Conservation (phyloP, 768 basidiomycete genomes). For the Mycena vitilis region DNA sequence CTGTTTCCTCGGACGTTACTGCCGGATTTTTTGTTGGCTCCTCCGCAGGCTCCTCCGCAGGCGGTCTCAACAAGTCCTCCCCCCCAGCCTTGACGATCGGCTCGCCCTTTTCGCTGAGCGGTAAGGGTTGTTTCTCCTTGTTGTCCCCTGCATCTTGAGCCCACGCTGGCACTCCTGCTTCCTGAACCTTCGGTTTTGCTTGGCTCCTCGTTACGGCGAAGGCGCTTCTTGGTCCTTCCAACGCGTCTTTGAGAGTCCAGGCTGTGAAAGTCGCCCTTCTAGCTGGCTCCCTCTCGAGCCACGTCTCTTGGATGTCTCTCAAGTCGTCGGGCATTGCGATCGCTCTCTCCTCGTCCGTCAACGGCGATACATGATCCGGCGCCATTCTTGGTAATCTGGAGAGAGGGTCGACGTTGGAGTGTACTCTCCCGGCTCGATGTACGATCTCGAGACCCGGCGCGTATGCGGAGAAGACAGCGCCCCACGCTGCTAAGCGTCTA, state of each 20-base stretch:
- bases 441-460: constrained; percentile 10
- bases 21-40: no score
- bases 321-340: not conserved
- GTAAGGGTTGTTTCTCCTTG: no score
- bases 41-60: no score
- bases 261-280: not conserved
- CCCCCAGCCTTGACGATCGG: no score
- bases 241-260: not conserved
- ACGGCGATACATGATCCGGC: not conserved
- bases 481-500: constrained; percentile 38
- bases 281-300: not conserved
- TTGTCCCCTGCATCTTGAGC: no score
- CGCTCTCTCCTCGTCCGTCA: not conserved
- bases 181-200: no score
- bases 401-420: constrained; percentile 18
- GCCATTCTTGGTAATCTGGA: not conserved
- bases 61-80: no score
- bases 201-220: not conserved
- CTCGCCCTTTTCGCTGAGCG: no score
- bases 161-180: no score
- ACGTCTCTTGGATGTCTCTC: not conserved
- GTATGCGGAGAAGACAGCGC: constrained; percentile 37
- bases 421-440: constrained; percentile 6
- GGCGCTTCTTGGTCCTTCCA: not conserved
- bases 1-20: no score